Base-by-base conservation (phyloP, 495 filamentous ascomycete genomes). In the Penicillium canariense region DNA sequence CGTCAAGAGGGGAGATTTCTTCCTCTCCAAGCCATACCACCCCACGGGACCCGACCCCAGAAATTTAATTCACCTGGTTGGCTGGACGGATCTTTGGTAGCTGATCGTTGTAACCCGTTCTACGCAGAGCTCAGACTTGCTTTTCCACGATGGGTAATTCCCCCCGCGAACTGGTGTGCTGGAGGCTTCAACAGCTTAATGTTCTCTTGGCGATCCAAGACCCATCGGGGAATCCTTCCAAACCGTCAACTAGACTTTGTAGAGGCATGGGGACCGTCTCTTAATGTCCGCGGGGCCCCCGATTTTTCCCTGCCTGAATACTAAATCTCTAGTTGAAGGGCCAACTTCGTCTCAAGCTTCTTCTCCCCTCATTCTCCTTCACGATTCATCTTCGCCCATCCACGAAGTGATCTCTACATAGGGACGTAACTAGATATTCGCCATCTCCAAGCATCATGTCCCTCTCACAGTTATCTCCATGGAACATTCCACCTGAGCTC, bases 401-500 rank as follows among this genome's bases (percentile, higher is more conserved):
- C 3, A 48, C 40, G 25, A 5, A 36, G 30, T 36, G 18, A 48
- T 52, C n/a, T 32, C 38, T 26, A 0, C 7, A 44, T 14, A 4
- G 11, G 2, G 6, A 44, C 20, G n/a, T 14, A 15, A 48, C 36
- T 39, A 18, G 6, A 39, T 18, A 9, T 11, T 39, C 36, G 18
- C 36, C 12, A 25, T 50, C 23, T 38, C 48, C 18, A 38, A 14
- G 34, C 28, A 48, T 50, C 39, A 34, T 39, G 11, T 32, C 48
- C 23, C 25, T 57, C 44, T 38, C 59, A 48, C 58, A 30, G 50
- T 48, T 52, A 15, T 39, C 48, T n/a, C 48, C 28, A 15, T 38
- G 48, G 53, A 59, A 50, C 34, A 51, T 68, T 23, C 50, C 57
- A 18, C 61, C 62, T 23, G 63, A 65, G 38, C 50, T 62, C 25